phyloP scores from a whole-genome alignment of 2,329 filamentous ascomycete species.

The Colletotrichum spinosum region DNA sequence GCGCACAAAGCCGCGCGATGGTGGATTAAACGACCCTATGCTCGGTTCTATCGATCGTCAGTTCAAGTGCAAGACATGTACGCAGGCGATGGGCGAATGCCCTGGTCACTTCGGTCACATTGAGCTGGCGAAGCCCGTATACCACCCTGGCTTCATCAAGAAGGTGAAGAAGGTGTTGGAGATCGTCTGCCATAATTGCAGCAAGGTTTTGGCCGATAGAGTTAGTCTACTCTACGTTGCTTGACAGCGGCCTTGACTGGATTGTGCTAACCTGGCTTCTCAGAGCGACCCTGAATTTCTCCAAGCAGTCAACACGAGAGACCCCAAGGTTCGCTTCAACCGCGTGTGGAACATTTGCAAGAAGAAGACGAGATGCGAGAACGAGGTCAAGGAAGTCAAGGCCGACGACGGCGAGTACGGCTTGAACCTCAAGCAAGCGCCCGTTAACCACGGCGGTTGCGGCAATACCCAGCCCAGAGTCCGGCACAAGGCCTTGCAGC shows the following conservation, averaged over 20 bases:
- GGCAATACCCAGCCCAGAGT: slow-evolving; percentile 92
- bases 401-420: slow-evolving; percentile 75
- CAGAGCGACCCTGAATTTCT: slow-evolving; percentile 88
- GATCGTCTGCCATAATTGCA: slow-evolving; percentile 99
- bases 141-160: slow-evolving; percentile 94
- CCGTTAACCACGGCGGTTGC: slow-evolving; percentile 85
- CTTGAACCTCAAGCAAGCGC: slow-evolving; percentile 66
- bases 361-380: slow-evolving; percentile 85
- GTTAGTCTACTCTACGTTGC: slow-evolving; percentile 79
- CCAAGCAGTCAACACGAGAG: slow-evolving; percentile 84
- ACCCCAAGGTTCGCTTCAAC: slow-evolving; percentile 95
- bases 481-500: slow-evolving; percentile 85
- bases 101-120: slow-evolving; percentile 99
- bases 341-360: slow-evolving; percentile 93
- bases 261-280: slow-evolving; percentile 70
- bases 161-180: slow-evolving; percentile 99
- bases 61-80: slow-evolving; percentile 96
- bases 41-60: slow-evolving; percentile 96
- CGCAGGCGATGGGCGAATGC: slow-evolving; percentile 94
- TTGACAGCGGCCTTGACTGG: slow-evolving; percentile 63
- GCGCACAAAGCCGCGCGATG: slow-evolving; percentile 88
- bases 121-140: slow-evolving; percentile 95
- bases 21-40: slow-evolving; percentile 93
- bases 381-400: slow-evolving; percentile 77
- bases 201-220: slow-evolving; percentile 96